Base-by-base conservation (phyloP, 352 stramenopile species). In the Globisporangium radiosum region DNA sequence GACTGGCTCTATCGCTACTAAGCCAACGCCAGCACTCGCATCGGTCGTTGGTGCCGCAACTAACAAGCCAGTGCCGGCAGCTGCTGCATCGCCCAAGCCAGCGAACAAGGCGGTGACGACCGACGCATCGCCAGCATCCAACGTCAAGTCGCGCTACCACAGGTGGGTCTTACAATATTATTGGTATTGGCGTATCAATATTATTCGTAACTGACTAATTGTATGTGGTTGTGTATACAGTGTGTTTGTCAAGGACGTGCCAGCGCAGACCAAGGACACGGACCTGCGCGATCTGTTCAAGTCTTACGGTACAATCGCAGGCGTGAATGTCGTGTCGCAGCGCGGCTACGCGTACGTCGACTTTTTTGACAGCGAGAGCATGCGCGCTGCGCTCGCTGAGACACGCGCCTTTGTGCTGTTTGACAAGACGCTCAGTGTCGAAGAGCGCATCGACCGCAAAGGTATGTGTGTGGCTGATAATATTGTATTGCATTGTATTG, bases 261-360 rank as follows among this genome's bases (percentile, higher is more conserved):
- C 85, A 36, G 25, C 75, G 42, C 70, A 90, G 66, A 78, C 82
- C 43, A 88, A 87, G 66, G 82, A 93, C 6, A 70, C 56, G 42
- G 85, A 95, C 43, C 44, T 95, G 52, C 82, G 80, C 47, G 80
- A 92, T 48, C 65, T 95, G 50, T 95, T 95, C 70, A 82, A 86
- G 68, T 52, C 65, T 54, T 92, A 87, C 67, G 85, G 85, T 19
- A 58, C 77, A 47, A 89, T 95, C 54, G 85, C 81, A 38, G 79
- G 75, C 62, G 73, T 91, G 47, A 92, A 70, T 45, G 68, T 93
- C 3, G 69, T 83, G 25, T 48, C 57, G 10, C 56, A 68, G 54
- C 85, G 84, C 44, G 78, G 78, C 60, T 92, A 79, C 54, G 85
- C 83, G n/a, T 95, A 93, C 57, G 81, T 95, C 39, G 85, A 95